Evolutionary conservation across 2,329 filamentous ascomycete genomes (phyloP).

Genomic region (Aureobasidium uvarum): DNA sequence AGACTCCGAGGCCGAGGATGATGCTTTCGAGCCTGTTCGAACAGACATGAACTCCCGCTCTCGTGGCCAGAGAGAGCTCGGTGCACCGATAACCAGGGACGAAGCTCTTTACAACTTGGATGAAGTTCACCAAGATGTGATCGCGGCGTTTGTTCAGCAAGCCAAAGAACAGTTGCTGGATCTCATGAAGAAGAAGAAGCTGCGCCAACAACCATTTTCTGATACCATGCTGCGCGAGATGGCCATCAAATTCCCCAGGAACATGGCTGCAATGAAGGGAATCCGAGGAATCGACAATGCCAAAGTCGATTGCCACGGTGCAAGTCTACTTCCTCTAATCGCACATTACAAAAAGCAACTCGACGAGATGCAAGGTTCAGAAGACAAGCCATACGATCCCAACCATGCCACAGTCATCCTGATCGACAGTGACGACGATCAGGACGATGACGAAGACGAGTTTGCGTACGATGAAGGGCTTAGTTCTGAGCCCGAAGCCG

Average conservation of each 20-base stretch:
- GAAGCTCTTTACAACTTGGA: constrained; percentile 54
- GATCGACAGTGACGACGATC: constrained; percentile 46
- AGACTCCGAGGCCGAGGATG: constrained; percentile 35
- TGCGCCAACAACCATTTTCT: constrained; percentile 63
- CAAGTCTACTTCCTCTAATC: constrained; percentile 60
- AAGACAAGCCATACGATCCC: constrained; percentile 45
- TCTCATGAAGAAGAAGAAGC: constrained; percentile 58
- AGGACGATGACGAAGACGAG: constrained; percentile 41
- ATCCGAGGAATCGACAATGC: constrained; percentile 63
- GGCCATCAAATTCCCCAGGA: constrained; percentile 66
- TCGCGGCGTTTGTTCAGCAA: constrained; percentile 63
- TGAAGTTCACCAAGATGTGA: constrained; percentile 61
- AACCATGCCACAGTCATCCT: constrained; percentile 53
- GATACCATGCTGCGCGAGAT: constrained; percentile 70
- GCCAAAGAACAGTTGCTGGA: constrained; percentile 61
- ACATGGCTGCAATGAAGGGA: constrained; percentile 58
- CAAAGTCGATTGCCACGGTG: constrained; percentile 62
- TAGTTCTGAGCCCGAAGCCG: constrained; percentile 45
- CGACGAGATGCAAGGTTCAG: constrained; percentile 44
- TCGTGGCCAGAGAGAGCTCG: constrained; percentile 44
- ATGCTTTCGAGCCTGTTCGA: constrained; percentile 47
- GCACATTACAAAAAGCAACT: constrained; percentile 39
- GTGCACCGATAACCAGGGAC: constrained; percentile 60
- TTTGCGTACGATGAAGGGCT: constrained; percentile 50
- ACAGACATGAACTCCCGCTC: constrained; percentile 41